These are phyloP conservation scores for Lentinula guzmanii DNA, from an alignment of 768 basidiomycete species.

Conservation along the genomic window DNA sequence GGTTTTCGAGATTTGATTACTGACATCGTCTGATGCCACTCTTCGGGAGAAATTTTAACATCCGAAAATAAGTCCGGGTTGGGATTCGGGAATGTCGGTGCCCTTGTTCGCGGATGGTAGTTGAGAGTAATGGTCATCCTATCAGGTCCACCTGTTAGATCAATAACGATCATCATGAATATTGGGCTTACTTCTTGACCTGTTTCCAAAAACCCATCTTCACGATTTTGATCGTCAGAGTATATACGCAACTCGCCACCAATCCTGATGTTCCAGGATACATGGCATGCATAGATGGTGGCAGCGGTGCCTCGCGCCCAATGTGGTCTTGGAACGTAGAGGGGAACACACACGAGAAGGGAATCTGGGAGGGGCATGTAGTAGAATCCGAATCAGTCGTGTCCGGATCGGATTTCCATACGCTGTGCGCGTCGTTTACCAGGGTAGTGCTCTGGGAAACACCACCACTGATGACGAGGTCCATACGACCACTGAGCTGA, in stretches of 20 bases:
- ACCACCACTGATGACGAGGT: conserved; percentile 29
- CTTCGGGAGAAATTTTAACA: conserved; percentile 9
- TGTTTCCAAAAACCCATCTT: conserved; percentile 34
- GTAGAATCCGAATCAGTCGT: background rate
- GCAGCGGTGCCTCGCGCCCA: background rate
- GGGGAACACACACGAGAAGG: conserved; percentile 14
- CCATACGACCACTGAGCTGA: conserved; percentile 39
- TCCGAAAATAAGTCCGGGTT: conserved; percentile 3
- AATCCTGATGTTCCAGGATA: conserved; percentile 26
- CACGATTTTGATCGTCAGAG: conserved; percentile 35
- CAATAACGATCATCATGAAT: background rate
- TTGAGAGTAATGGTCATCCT: conserved; percentile 9
- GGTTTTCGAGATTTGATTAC: conserved; percentile 4
- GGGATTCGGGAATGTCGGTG: conserved; percentile 5
- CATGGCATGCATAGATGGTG: conserved; percentile 8
- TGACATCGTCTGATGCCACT: conserved; percentile 12
- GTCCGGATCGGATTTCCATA: conserved; percentile 25
- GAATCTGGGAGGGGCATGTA: conserved; percentile 18
- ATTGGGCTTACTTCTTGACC: conserved; percentile 34
- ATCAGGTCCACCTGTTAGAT: background rate
- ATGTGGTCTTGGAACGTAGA: conserved; percentile 1
- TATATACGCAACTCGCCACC: conserved; percentile 36
- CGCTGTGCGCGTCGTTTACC: conserved; percentile 22
- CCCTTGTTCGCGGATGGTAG: conserved; percentile 9
- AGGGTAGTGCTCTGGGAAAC: conserved; percentile 29